Base-by-base conservation (phyloP, 163 green algal species). In the Chlamydomonas reinhardtii region DNA sequence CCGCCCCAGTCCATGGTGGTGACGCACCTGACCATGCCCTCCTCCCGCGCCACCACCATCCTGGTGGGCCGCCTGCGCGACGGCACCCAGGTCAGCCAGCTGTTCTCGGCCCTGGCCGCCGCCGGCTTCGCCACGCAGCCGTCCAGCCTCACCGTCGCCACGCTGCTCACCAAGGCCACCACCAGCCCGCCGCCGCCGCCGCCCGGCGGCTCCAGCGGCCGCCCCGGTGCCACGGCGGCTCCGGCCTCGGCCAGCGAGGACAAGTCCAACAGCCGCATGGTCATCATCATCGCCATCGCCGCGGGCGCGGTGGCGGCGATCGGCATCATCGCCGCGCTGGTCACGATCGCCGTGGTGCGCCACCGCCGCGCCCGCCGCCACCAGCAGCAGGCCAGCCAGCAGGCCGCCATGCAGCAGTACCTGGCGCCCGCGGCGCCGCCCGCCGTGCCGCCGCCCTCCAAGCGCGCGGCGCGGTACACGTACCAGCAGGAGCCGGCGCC, bases 271-370 rank as follows among this genome's bases (percentile, higher is more conserved):
- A 37, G 25, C 54, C 34, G 17, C 16, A 52, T 31, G 17, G 56
- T 79, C 29, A 62, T 86, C 34, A 79, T 79, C 80, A 59, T 86
- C 27, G 80, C 48, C 69, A 62, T 79, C 39, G 35, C 70, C 27
- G 69, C 64, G 5, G 80, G 69, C 27, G 80, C 27, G 0, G 56
- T 39, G 14, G 80, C 80, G 24, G 22, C 73, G 2, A 12, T 35
- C 5, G 80, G 70, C 54, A 34, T 79, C 16, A 19, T 86, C 1
- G 35, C 52, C 12, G 56, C 32, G 14, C 14, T 73, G n/a, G 59
- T 80, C 24, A n/a, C 29, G 8, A 37, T 73, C 2, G 31, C 34
- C 12, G 70, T 86, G 25, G 0, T 73, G 11, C 80, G 80, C 29
- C 64, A n/a, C 37, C 39, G 39, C 37, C 22, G 56, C 16, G 35